phyloP scores from a whole-genome alignment of 148 eudicot species.

The Camellia granthamiana region DNA sequence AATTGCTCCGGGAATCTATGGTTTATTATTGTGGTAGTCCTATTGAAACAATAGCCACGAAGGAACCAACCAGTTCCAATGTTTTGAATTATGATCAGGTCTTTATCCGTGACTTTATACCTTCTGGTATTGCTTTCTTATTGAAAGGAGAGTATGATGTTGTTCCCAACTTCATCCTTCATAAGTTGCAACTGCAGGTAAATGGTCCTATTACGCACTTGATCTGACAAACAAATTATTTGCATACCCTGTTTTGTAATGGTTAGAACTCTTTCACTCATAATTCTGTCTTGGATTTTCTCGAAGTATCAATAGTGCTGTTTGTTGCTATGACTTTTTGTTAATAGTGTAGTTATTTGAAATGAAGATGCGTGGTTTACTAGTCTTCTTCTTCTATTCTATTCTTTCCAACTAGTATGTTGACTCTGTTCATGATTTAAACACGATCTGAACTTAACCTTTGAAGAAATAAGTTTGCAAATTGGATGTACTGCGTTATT shows the following conservation, averaged over 20 bases:
- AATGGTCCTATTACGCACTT: not conserved
- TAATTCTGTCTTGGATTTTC: too few relatives aligned
- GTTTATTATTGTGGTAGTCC: slow-evolving; percentile 66
- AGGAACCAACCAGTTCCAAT: slow-evolving; percentile 46
- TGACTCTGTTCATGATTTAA: not conserved
- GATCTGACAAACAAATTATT: not conserved
- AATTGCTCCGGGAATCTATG: slow-evolving; percentile 50
- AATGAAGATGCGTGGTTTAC: too few relatives aligned
- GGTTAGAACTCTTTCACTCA: not conserved
- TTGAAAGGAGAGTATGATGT: slow-evolving; percentile 54
- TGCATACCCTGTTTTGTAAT: not conserved
- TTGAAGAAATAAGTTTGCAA: not conserved
- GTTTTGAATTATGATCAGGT: slow-evolving; percentile 65
- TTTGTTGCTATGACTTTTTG: not conserved
- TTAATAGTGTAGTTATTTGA: not conserved
- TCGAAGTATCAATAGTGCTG: not conserved
- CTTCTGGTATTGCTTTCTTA: slow-evolving; percentile 51
- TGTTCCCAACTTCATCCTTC: slow-evolving; percentile 53
- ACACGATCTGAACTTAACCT: not conserved
- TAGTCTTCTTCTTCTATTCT: too few relatives aligned
- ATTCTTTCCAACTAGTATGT: too few relatives aligned
- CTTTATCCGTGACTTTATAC: slow-evolving; percentile 52
- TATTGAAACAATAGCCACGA: slow-evolving; percentile 71
- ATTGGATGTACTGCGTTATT: not conserved
- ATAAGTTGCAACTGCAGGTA: slow-evolving; percentile 59